phyloP scores from a whole-genome alignment of 1,284 basidiomycete genomes.

The Waitea zeae region DNA sequence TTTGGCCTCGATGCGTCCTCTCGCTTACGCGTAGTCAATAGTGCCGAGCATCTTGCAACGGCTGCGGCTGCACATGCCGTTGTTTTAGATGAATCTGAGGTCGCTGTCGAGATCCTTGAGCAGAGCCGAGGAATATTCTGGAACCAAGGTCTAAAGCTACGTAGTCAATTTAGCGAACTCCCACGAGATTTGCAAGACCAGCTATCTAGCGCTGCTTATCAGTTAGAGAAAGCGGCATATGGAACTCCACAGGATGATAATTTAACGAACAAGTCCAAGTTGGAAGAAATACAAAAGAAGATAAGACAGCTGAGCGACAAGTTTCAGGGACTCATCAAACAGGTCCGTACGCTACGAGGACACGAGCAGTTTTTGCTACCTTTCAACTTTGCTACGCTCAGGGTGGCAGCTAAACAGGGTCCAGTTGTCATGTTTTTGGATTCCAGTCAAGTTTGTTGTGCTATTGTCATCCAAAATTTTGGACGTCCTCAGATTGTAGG shows the following conservation, averaged over 20 bases:
- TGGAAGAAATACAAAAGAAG: not conserved
- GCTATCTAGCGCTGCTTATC: not conserved
- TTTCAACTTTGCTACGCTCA: not conserved
- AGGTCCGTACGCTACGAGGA: not conserved
- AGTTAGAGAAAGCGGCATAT: not conserved
- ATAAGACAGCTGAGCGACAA: not conserved
- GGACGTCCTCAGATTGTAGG: not conserved
- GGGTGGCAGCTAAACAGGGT: not conserved
- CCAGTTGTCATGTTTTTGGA: not conserved
- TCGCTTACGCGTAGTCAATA: not conserved
- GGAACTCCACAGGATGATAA: not conserved
- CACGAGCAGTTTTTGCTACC: not conserved
- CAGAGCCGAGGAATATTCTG: not conserved
- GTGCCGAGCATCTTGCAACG: not conserved
- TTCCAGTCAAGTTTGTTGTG: too few relatives aligned
- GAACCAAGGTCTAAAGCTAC: not conserved
- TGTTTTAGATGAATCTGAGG: not conserved
- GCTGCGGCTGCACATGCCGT: not conserved
- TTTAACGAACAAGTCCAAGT: not conserved
- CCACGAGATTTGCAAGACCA: not conserved
- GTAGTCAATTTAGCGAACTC: not conserved
- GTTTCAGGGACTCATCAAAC: not conserved
- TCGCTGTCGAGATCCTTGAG: conserved; percentile 1
- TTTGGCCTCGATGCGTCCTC: not conserved
- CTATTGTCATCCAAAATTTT: not conserved